Percentiles rank a stretch among this genome's conserved stretches.
phyloP scores from a whole-genome alignment of 2,329 filamentous ascomycete genomes.

The Epichloe coenophiala region DNA sequence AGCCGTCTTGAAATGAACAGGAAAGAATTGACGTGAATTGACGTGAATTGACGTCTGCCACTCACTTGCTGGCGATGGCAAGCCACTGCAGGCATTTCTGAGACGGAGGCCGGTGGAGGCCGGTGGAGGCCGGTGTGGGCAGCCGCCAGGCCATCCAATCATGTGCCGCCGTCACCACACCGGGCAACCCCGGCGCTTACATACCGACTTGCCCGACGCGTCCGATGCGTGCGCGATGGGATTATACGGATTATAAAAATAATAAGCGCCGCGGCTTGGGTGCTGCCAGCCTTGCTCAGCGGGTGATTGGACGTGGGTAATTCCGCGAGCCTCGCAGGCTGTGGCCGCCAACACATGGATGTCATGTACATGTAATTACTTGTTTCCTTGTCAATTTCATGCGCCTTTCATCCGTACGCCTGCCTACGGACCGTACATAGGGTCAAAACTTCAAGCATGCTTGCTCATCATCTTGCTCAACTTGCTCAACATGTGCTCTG shows the following conservation, averaged over 20 bases:
- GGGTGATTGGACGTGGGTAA: background rate
- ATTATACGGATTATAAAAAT: background rate
- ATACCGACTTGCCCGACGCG: background rate
- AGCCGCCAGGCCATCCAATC: conserved; percentile 15
- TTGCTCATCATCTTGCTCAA: no score
- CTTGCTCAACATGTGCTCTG: conserved; percentile 1
- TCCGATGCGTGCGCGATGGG: no score
- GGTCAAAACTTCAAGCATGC: conserved; percentile 19
- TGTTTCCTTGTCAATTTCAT: conserved; percentile 20
- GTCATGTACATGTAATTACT: conserved; percentile 4
- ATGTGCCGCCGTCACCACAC: background rate
- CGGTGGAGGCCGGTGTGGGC: conserved; percentile 7
- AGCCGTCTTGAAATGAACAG: background rate
- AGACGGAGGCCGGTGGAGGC: conserved; percentile 7
- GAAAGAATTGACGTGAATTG: background rate
- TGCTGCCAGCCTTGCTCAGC: no score
- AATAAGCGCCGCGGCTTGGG: background rate
- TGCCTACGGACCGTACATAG: conserved; percentile 20
- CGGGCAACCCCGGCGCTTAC: conserved; percentile 3
- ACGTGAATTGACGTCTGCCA: background rate
- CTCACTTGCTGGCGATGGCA: background rate
- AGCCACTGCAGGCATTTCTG: conserved; percentile 5
- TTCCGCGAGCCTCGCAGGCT: no score
- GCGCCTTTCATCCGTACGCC: conserved; percentile 24
- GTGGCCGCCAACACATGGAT: no score